These are phyloP conservation scores for Aspergillus latus DNA, from an alignment of 2,329 filamentous ascomycete genomes.

Conservation along the genomic window DNA sequence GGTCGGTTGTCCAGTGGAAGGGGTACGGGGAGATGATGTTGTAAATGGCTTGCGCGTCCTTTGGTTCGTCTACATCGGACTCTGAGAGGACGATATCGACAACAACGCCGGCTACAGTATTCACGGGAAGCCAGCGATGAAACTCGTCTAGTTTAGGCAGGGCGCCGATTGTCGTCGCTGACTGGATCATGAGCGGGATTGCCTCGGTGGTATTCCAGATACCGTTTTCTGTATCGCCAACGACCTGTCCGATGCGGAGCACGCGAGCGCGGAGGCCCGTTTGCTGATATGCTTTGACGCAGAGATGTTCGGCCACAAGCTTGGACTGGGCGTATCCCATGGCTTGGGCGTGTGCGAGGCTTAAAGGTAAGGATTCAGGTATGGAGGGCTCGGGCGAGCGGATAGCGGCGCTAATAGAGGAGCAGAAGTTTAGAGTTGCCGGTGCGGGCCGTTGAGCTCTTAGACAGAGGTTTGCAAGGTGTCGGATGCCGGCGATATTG, in stretches of 20 bases:
- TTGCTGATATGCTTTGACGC: constrained; percentile 23
- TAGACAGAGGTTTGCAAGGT: constrained; percentile 44
- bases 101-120: constrained; percentile 41
- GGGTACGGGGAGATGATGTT: constrained; percentile 54
- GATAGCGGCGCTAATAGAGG: constrained; percentile 48
- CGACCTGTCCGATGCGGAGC: constrained; percentile 38
- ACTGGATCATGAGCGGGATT: constrained; percentile 54
- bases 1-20: constrained; percentile 54
- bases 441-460: constrained; percentile 30
- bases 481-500: constrained; percentile 51
- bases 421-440: constrained; percentile 51
- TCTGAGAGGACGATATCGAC: constrained; percentile 29
- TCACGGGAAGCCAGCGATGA: constrained; percentile 48
- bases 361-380: constrained; percentile 36
- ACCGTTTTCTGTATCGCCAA: constrained; percentile 30
- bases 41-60: constrained; percentile 38
- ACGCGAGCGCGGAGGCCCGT: constrained; percentile 24
- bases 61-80: not conserved
- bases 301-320: constrained; percentile 36
- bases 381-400: constrained; percentile 29
- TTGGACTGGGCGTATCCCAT: constrained; percentile 48
- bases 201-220: constrained; percentile 36
- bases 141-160: constrained; percentile 50
- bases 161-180: constrained; percentile 44
- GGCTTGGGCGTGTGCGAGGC: constrained; percentile 37